Percentiles rank a stretch among this genome's conserved stretches.
Conservation (phyloP, 257 asterid genomes). For the Solanum lignicaule region DNA sequence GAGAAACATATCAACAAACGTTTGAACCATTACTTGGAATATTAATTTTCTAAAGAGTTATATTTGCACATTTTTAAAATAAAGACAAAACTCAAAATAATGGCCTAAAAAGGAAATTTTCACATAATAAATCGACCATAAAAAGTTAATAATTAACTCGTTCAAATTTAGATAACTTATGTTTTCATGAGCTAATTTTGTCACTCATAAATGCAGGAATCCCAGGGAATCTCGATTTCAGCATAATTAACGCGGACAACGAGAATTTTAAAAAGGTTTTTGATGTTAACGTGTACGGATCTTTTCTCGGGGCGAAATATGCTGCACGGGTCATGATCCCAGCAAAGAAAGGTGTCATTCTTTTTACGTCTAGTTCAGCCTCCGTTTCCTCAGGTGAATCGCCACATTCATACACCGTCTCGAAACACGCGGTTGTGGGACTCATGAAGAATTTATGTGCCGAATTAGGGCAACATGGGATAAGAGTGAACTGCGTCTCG, state of each 20-base stretch:
- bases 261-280: slow-evolving; percentile 54
- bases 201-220: slow-evolving; percentile 36
- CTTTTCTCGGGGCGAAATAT: slow-evolving; percentile 59
- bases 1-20: background rate
- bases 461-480: slow-evolving; percentile 64
- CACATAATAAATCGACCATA: too few species aligned
- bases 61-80: background rate
- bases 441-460: slow-evolving; percentile 49
- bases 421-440: slow-evolving; percentile 78
- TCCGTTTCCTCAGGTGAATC: slow-evolving; percentile 47
- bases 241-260: slow-evolving; percentile 31
- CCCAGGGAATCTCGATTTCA: slow-evolving; percentile 39
- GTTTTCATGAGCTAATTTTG: background rate
- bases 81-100: background rate
- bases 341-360: slow-evolving; percentile 36
- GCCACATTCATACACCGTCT: slow-evolving; percentile 50
- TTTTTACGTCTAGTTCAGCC: slow-evolving; percentile 51
- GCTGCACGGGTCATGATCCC: slow-evolving; percentile 81
- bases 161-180: background rate
- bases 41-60: background rate
- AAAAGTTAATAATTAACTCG: background rate
- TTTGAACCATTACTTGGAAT: background rate
- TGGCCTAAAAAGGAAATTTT: background rate
- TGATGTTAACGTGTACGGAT: slow-evolving; percentile 60
- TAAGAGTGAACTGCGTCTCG: slow-evolving; percentile 60